Evolutionary conservation across 2,329 filamentous ascomycete genomes (phyloP).

Genomic region (Colletotrichum euphorbiae): DNA sequence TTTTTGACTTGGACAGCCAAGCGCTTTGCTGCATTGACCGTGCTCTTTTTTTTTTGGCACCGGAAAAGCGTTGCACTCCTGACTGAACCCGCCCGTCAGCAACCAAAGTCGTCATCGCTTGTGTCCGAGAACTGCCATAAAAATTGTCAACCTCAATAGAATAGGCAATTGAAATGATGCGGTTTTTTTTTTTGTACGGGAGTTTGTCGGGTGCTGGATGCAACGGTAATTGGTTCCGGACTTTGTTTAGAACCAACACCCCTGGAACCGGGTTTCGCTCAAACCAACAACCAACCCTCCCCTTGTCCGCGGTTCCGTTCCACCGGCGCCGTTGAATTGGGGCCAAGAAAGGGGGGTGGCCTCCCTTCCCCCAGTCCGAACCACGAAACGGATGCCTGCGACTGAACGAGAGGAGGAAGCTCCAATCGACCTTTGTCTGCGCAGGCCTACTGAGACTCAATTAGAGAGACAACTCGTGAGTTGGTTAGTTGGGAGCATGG

Average conservation of each 20-base stretch:
- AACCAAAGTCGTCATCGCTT: not conserved
- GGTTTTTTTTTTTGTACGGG: too few species aligned
- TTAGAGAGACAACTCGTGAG: too few species aligned
- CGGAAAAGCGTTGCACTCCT: too few species aligned
- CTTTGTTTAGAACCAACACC: not conserved
- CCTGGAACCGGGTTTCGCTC: not conserved
- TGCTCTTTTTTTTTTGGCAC: too few species aligned
- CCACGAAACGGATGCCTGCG: too few species aligned
- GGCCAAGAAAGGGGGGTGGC: not conserved
- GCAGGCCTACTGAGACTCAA: not conserved
- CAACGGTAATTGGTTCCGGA: constrained; percentile 1
- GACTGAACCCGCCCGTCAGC: too few species aligned
- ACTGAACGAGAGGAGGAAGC: not conserved
- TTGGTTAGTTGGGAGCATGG: not conserved
- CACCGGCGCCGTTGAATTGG: constrained; percentile 21
- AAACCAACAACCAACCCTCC: constrained; percentile 7
- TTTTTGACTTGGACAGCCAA: too few species aligned
- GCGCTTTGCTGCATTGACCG: too few species aligned
- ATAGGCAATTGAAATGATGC: not conserved
- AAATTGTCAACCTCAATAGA: too few species aligned
- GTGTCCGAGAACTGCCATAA: not conserved
- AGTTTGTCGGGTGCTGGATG: not conserved
- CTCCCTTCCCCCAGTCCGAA: too few species aligned
- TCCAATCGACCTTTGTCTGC: not conserved
- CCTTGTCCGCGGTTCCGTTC: constrained; percentile 26